Conservation (phyloP, 2,329 filamentous ascomycete species). For the Arthrinium puccinioides region DNA sequence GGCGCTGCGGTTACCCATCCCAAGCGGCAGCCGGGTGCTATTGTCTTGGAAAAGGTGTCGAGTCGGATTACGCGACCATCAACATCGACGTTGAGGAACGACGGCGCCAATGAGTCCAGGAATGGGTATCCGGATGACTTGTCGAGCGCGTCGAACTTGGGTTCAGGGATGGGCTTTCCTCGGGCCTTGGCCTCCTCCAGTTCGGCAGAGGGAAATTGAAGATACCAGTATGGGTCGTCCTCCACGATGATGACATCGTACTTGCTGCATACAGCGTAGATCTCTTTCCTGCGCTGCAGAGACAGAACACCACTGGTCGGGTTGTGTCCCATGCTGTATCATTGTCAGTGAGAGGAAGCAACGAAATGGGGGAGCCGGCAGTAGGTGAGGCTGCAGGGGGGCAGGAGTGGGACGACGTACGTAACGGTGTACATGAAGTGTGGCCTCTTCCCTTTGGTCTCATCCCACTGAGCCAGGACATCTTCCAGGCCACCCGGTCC, state of each 20-base stretch:
- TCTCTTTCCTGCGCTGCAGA: constrained; percentile 63
- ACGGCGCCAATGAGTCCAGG: constrained; percentile 76
- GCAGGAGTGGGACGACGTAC: constrained; percentile 41
- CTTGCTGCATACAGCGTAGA: constrained; percentile 73
- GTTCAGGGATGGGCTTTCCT: constrained; percentile 23
- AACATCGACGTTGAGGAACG: constrained; percentile 72
- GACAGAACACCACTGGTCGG: constrained; percentile 73
- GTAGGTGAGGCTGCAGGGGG: too few species aligned
- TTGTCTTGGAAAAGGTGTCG: constrained; percentile 90
- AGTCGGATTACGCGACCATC: constrained; percentile 84
- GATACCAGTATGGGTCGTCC: constrained; percentile 93
- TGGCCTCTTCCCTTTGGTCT: constrained; percentile 63
- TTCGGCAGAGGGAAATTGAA: constrained; percentile 75
- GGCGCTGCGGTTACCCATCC: constrained; percentile 90
- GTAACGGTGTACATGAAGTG: constrained; percentile 87
- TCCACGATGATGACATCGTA: constrained; percentile 90
- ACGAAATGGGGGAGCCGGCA: too few species aligned
- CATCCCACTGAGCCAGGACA: constrained; percentile 78
- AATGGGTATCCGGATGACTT: constrained; percentile 62
- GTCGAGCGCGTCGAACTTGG: constrained; percentile 21
- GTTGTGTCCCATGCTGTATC: constrained; percentile 72
- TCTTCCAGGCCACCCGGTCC: constrained; percentile 70
- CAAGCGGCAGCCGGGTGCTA: constrained; percentile 81
- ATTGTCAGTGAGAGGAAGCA: not conserved
- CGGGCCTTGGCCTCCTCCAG: constrained; percentile 41